These are phyloP conservation scores for Globisporangium radiosum DNA, from an alignment of 352 stramenopile species.

Conservation along the genomic window DNA sequence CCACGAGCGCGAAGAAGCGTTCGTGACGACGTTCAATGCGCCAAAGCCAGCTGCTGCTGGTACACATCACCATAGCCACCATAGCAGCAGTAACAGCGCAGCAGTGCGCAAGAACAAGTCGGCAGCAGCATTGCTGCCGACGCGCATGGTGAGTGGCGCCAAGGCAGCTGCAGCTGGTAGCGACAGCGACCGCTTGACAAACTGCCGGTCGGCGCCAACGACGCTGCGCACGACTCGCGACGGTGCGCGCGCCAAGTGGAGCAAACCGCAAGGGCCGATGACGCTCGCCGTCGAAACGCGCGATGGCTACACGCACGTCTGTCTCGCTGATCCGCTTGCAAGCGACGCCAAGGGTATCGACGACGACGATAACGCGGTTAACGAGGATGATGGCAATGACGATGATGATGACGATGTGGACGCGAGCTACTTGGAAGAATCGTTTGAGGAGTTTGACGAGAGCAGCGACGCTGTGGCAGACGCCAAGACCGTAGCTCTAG, in stretches of 20 bases:
- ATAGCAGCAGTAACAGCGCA: not conserved
- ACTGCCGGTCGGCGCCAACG: conserved; percentile 39
- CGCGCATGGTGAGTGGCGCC: conserved; percentile 8
- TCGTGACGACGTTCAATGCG: conserved; percentile 78
- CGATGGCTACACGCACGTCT: conserved; percentile 27
- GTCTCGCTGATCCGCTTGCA: conserved; percentile 14
- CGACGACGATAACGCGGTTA: conserved; percentile 2
- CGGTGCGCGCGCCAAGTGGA: conserved; percentile 47
- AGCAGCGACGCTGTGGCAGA: conserved; percentile 15
- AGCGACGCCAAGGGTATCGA: not conserved
- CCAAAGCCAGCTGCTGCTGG: conserved; percentile 7
- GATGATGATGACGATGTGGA: conserved; percentile 25
- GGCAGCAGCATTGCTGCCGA: conserved; percentile 34
- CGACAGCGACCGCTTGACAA: conserved; percentile 11
- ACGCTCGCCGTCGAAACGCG: conserved; percentile 28
- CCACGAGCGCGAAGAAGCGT: conserved; percentile 63
- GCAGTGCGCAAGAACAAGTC: conserved; percentile 39
- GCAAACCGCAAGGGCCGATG: conserved; percentile 35
- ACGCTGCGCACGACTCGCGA: conserved; percentile 18
- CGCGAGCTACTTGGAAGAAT: conserved; percentile 74
- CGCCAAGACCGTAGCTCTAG: not conserved
- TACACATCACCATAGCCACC: not conserved
- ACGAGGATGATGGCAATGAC: conserved; percentile 12
- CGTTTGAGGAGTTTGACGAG: conserved; percentile 79
- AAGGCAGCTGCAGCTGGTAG: conserved; percentile 3